Percentiles rank a stretch among this genome's conserved stretches.
These are phyloP conservation scores for Panellus pusillus DNA, from an alignment of 768 basidiomycete genomes.

Conservation along the genomic window DNA sequence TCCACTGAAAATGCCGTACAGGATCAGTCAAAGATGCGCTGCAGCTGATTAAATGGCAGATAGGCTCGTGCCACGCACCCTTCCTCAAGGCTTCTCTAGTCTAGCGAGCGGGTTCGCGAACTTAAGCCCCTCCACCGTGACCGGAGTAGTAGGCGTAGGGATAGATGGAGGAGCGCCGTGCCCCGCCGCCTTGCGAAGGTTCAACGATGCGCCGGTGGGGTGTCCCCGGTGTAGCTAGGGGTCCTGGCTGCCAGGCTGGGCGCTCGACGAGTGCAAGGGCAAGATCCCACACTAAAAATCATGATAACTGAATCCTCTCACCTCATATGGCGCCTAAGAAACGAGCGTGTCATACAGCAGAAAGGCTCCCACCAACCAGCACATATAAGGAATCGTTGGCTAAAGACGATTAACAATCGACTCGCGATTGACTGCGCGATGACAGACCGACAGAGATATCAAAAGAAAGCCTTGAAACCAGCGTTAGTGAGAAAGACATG, in stretches of 20 bases:
- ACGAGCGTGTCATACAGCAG: neutral
- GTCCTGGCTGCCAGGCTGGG: too few species aligned
- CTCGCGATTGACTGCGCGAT: neutral
- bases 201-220: constrained; percentile 98
- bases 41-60: constrained; percentile 11
- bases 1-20: constrained; percentile 32
- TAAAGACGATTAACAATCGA: constrained; percentile 1
- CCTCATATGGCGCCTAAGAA: constrained; percentile 25
- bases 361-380: neutral
- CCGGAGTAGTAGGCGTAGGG: constrained; percentile 42
- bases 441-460: neutral
- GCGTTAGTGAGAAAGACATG: neutral
- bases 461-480: neutral
- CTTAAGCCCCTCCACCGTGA: too few species aligned
- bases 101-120: constrained; percentile 68
- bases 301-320: too few species aligned
- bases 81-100: constrained; percentile 84
- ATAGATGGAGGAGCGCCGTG: constrained; percentile 40
- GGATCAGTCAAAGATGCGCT: constrained; percentile 23
- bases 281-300: too few species aligned
- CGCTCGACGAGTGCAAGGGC: too few species aligned
- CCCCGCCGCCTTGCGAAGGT: constrained; percentile 95
- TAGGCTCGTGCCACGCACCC: constrained; percentile 49
- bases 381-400: neutral
- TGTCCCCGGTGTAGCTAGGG: too few species aligned